phyloP scores from a whole-genome alignment of 2,329 filamentous ascomycete genomes.

The Neophaeococcomyces mojaviensis region DNA sequence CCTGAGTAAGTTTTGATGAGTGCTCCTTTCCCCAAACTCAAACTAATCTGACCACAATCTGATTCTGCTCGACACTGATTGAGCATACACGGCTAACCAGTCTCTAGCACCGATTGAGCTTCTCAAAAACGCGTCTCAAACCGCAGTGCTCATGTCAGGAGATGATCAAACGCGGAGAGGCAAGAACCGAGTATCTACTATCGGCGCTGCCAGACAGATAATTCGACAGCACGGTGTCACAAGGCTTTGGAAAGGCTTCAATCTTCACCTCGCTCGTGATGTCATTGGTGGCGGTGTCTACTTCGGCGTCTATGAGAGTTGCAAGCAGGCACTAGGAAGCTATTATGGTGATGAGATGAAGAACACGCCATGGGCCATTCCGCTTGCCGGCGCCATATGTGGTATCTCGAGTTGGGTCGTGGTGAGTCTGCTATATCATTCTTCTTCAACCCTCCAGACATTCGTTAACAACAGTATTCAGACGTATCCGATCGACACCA shows the following conservation, averaged over 20 bases:
- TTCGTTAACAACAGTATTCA: constrained; percentile 16
- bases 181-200: constrained; percentile 31
- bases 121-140: constrained; percentile 43
- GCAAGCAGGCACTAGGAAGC: constrained; percentile 39
- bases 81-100: neutral
- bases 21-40: no score
- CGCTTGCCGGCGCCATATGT: constrained; percentile 39
- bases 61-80: neutral
- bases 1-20: constrained; percentile 31
- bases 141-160: constrained; percentile 37
- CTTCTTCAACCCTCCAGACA: neutral
- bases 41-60: neutral
- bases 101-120: constrained; percentile 39
- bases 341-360: constrained; percentile 37
- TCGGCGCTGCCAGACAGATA: constrained; percentile 37
- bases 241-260: constrained; percentile 41
- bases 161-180: constrained; percentile 7
- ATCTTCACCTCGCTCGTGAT: constrained; percentile 38
- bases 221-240: constrained; percentile 35
- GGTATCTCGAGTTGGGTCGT: constrained; percentile 42
- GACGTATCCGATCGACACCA: constrained; percentile 43
- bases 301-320: constrained; percentile 41
- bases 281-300: constrained; percentile 40
- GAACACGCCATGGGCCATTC: constrained; percentile 35
- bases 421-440: constrained; percentile 26